Conservation (phyloP, 352 stramenopile genomes). For the Phytophthora pisi region DNA sequence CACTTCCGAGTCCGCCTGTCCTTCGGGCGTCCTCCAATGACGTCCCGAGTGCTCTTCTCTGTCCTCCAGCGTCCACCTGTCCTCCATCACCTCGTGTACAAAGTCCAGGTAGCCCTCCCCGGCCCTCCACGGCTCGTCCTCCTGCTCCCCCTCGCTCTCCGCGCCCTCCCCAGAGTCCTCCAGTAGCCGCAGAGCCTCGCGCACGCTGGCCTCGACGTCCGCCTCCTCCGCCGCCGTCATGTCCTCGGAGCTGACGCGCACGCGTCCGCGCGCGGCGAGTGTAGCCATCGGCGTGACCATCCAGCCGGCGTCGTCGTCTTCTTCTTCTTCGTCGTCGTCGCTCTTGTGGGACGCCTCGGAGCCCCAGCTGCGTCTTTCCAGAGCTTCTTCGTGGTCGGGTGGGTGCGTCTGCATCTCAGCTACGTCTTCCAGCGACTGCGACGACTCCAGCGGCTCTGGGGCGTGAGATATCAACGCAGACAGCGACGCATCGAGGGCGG, state of each 20-base stretch:
- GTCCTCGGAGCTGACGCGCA: conserved; percentile 8
- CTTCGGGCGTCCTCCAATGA: conserved; percentile 16
- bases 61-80: conserved; percentile 36
- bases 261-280: conserved; percentile 13
- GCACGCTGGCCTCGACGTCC: conserved; percentile 59
- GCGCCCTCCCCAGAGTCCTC: conserved; percentile 34
- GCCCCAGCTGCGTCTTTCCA: conserved; percentile 17
- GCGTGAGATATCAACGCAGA: conserved; percentile 24
- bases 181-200: conserved; percentile 55
- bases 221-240: conserved; percentile 36
- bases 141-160: conserved; percentile 31
- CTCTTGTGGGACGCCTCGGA: conserved; percentile 26
- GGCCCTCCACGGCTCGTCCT: background rate
- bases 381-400: conserved; percentile 3
- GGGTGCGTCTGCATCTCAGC: background rate
- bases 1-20: conserved; percentile 13
- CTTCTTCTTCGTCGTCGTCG: conserved; percentile 23
- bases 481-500: background rate
- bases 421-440: conserved; percentile 1
- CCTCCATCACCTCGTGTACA: conserved; percentile 54
- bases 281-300: conserved; percentile 32
- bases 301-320: conserved; percentile 43
- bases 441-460: conserved; percentile 2
- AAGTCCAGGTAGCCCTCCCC: conserved; percentile 50
- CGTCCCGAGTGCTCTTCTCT: conserved; percentile 2